Percentiles rank a stretch among this genome's conserved stretches.
phyloP scores from a whole-genome alignment of 1,284 basidiomycete genomes.

The Trichosporon ovoides region DNA sequence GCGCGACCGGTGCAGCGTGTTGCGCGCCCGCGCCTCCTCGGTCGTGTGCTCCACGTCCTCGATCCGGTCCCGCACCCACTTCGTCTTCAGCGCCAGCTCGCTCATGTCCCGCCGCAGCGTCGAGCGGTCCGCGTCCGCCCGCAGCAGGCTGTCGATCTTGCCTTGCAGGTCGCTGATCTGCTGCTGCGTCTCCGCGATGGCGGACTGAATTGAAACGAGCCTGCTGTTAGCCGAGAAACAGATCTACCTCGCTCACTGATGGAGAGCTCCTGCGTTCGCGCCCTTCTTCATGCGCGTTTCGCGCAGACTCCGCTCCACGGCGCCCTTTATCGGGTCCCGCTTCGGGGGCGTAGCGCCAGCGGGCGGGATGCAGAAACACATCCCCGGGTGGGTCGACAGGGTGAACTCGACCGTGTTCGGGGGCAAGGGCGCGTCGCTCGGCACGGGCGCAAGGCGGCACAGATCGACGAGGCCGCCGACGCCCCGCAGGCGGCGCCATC shows the following conservation, averaged over 20 bases:
- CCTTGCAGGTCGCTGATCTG: slow-evolving; percentile 57
- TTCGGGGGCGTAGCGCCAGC: not conserved
- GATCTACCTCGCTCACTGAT: slow-evolving; percentile 32
- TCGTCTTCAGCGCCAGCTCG: slow-evolving; percentile 31
- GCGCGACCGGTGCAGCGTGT: slow-evolving; percentile 22
- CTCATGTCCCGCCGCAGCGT: slow-evolving; percentile 54
- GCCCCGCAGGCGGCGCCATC: slow-evolving; percentile 8
- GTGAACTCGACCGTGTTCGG: slow-evolving; percentile 36
- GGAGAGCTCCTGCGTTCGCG: slow-evolving; percentile 37
- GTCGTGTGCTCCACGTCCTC: slow-evolving; percentile 26
- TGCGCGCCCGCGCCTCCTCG: slow-evolving; percentile 29
- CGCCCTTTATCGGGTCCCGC: slow-evolving; percentile 14
- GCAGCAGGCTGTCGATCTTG: slow-evolving; percentile 56
- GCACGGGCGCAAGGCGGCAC: slow-evolving; percentile 4
- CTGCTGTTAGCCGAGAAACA: slow-evolving; percentile 47
- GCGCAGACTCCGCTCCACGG: slow-evolving; percentile 41
- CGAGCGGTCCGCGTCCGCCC: slow-evolving; percentile 50
- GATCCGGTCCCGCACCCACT: slow-evolving; percentile 28
- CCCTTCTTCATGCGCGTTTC: slow-evolving; percentile 49
- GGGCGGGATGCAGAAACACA: slow-evolving; percentile 27
- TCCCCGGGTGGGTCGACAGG: slow-evolving; percentile 25
- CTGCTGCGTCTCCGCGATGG: slow-evolving; percentile 61
- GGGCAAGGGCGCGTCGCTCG: slow-evolving; percentile 6
- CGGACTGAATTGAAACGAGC: slow-evolving; percentile 63
- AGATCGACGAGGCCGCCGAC: slow-evolving; percentile 13